Evolutionary conservation across 176 grass and related monocot genomes (phyloP).

Genomic region (Lolium rigidum): DNA sequence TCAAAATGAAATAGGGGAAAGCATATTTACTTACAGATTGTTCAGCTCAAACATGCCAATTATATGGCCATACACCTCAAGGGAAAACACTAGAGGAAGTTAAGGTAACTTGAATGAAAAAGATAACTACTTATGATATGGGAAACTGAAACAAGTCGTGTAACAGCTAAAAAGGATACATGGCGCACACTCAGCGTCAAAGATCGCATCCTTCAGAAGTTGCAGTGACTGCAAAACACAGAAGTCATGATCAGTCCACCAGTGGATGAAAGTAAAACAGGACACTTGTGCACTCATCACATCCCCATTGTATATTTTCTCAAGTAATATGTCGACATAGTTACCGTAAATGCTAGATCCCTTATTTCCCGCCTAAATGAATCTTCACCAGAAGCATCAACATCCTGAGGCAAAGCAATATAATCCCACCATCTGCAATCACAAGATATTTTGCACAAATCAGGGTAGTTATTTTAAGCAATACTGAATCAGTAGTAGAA

Average conservation of each 20-base stretch:
- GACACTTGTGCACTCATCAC: background rate
- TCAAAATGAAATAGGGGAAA: slow-evolving; percentile 33
- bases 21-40: slow-evolving; percentile 84
- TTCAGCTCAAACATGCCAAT: slow-evolving; percentile 99
- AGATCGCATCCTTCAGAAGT: slow-evolving; percentile 93
- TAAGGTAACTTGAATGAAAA: slow-evolving; percentile 53
- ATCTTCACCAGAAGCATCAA: slow-evolving; percentile 70
- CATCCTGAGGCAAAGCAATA: slow-evolving; percentile 88
- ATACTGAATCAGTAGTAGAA: slow-evolving; percentile 6
- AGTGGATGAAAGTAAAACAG: background rate
- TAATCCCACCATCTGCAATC: slow-evolving; percentile 96
- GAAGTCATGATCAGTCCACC: background rate
- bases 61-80: slow-evolving; percentile 92
- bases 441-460: slow-evolving; percentile 22
- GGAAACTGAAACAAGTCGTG: slow-evolving; percentile 10
- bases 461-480: slow-evolving; percentile 14
- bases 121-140: background rate
- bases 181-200: slow-evolving; percentile 75
- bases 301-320: background rate
- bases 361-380: slow-evolving; percentile 85
- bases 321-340: slow-evolving; percentile 15
- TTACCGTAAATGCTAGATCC: slow-evolving; percentile 84
- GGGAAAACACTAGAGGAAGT: slow-evolving; percentile 88
- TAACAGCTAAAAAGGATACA: slow-evolving; percentile 73
- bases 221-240: slow-evolving; percentile 75